phyloP scores from a whole-genome alignment of 176 grass and related monocot species.

The Eleusine coracana region DNA sequence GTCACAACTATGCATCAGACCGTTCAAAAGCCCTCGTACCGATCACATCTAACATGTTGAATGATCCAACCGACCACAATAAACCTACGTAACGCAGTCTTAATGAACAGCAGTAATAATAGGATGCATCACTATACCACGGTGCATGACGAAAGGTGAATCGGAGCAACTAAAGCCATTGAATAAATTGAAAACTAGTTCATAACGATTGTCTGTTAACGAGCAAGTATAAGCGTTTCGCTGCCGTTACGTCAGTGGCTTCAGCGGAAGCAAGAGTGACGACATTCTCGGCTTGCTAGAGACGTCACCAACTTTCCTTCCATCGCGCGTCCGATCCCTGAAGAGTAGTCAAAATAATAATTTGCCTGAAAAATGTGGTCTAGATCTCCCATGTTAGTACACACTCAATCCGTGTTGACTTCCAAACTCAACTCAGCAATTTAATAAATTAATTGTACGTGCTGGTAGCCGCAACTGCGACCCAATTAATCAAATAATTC shows the following conservation, averaged over 20 bases:
- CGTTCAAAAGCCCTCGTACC: background rate
- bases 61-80: no score
- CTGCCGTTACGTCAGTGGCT: background rate
- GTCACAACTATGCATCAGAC: background rate
- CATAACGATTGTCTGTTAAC: background rate
- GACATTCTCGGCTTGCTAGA: background rate
- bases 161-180: background rate
- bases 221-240: background rate
- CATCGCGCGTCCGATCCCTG: background rate
- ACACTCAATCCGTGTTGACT: conserved; percentile 14
- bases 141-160: background rate
- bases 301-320: background rate
- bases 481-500: background rate
- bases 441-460: background rate
- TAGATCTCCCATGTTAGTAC: background rate
- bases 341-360: background rate
- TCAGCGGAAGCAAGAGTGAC: background rate
- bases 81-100: no score
- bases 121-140: no score
- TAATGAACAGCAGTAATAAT: no score
- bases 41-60: no score
- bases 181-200: background rate
- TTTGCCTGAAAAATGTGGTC: conserved; percentile 26
- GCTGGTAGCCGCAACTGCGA: background rate
- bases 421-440: background rate